Base-by-base conservation (phyloP, 371 early-diverging fungal genomes). In the Actinomucor elegans region DNA sequence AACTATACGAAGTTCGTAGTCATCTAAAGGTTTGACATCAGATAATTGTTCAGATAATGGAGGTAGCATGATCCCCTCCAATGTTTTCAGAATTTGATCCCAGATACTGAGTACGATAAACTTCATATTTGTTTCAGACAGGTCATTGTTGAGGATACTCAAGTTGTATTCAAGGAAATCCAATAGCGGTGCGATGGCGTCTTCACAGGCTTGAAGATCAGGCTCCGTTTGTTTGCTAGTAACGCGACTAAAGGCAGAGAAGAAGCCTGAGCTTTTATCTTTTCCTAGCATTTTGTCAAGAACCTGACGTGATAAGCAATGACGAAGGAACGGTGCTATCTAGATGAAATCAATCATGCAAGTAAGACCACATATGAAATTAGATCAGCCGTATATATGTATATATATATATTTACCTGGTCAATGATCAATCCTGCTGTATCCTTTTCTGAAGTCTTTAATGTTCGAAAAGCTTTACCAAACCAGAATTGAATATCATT, bases 401-500 rank as follows among this genome's bases (percentile, higher is more conserved):
- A n/a, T n/a, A n/a, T n/a, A n/a, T n/a, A n/a, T n/a, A n/a, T 28
- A 5, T 64, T 51, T 73, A 78, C 80, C 54, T 69, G 70, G 46
- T 88, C 86, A 4, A 86, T 80, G 48, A 89, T 79, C 36, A 70
- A 73, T 37, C 81, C 71, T 50, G 79, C 76, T 66, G 84, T 73
- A 51, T 87, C 86, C 3, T 73, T 72, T 50, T 79, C 75, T 34
- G 86, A 74, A 23, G 83, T 74, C 57, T 80, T 80, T 21, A 90
- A 53, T n/a, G 71, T 73, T 27, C 88, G 76, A 69, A 88, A 85
- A 17, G 88, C 81, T 49, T 80, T 77, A 27, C 92, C 83, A 61
- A 91, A 92, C 83, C 89, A 92, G 58, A 93, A 94, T 53, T 91
- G 92, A 14, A 88, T 83, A 61, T 93, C 93, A 32, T 92, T 91